Evolutionary conservation across 805 yeast species (phyloP).

Genomic region (Metschnikowia shivogae): DNA sequence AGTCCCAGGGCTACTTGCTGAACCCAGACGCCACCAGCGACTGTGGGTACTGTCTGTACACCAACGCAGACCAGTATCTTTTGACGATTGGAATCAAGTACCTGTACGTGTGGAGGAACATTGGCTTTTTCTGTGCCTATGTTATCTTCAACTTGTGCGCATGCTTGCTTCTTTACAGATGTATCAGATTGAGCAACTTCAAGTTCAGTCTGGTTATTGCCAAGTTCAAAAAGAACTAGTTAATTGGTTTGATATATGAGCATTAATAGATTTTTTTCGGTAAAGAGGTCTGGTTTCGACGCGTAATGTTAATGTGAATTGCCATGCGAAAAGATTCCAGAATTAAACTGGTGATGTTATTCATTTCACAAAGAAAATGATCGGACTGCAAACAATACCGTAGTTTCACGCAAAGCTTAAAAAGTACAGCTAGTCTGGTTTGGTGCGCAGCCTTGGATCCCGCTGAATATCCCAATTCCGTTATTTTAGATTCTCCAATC

Average conservation of each 20-base stretch:
- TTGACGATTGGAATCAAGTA: slow-evolving; percentile 9
- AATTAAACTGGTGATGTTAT: too few species aligned
- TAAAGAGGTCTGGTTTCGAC: not conserved
- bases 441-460: too few species aligned
- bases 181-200: slow-evolving; percentile 9
- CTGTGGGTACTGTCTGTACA: slow-evolving; percentile 12
- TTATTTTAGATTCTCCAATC: too few species aligned
- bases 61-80: slow-evolving; percentile 11
- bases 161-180: slow-evolving; percentile 12
- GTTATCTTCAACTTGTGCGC: slow-evolving; percentile 13
- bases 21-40: slow-evolving; percentile 11
- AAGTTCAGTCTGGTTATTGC: not conserved
- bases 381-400: too few species aligned
- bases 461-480: too few species aligned
- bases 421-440: too few species aligned
- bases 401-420: too few species aligned
- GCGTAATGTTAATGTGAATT: too few species aligned
- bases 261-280: not conserved
- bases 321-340: too few species aligned
- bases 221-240: slow-evolving; percentile 4
- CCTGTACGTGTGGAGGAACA: slow-evolving; percentile 14
- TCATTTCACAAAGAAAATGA: too few species aligned
- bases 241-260: not conserved
- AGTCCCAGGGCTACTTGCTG: slow-evolving; percentile 10
- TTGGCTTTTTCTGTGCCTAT: slow-evolving; percentile 13